Evolutionary conservation across 768 basidiomycete genomes (phyloP), one percentile per base, ranked within the genome.

Genomic region (Auriculariales sp.): DNA sequence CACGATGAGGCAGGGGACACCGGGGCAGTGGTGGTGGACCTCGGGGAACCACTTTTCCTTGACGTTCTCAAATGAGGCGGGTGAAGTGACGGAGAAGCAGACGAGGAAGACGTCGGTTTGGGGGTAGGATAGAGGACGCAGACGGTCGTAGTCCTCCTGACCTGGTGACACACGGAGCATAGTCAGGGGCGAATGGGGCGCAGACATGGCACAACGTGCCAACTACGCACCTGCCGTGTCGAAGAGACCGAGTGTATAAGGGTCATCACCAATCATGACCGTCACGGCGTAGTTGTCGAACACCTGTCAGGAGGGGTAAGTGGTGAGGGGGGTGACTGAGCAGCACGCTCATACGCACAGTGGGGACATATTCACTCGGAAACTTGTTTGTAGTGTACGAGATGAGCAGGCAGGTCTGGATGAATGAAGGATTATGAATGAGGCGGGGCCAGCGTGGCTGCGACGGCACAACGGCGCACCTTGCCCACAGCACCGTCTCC

Each of bases 31-130:
- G 64, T 98, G 95, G 64, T 93, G 93, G 49, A 99, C 94, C 71
- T 99, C 95, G 4, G 95, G 95, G 77, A 98, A 95, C 95, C 95
- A 99, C 66, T 99, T 99, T 71, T 99, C 95, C 78, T 95, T 98
- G 61, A 99, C 94, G 83, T 99, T 98, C 69, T 99, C 95, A 63
- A 97, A 99, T 45, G 91, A 94, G 27, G 95, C 94, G 3, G 94
- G 95, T 9, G 88, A 92, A 34, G 94, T 97, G 58, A 99, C 95
- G 62, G 89, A 93, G 75, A 98, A 99, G 70, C 95, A 99, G 57
- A 99, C 94, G 51, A 99, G 75, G 78, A 99, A 98, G 51, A 98
- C 95, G 61, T 99, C 95, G 53, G 95, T 99, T 70, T 99, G 95
- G 29, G 95, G 95, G 75, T 99, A 99, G 63, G 94, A 97, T 70